Percentiles rank a stretch among this genome's conserved stretches.
Evolutionary conservation across 176 grass and related monocot genomes (phyloP).

Genomic region (Carex littledalei): DNA sequence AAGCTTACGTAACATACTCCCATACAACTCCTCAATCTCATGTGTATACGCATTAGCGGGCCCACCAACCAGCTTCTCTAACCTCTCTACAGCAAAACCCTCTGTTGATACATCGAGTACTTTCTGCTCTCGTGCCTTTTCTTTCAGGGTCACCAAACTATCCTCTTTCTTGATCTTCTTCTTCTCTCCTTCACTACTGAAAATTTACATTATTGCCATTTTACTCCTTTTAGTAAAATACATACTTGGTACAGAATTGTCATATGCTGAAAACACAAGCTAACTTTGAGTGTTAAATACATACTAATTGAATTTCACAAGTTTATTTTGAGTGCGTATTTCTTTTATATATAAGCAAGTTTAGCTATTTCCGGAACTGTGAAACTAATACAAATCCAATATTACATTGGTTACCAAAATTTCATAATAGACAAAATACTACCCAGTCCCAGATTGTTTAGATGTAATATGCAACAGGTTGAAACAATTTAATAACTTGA

Average conservation of each 20-base stretch:
- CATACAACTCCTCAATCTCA: conserved; percentile 22
- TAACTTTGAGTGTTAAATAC: too few relatives aligned
- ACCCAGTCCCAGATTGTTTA: background rate
- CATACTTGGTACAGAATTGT: background rate
- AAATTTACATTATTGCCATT: background rate
- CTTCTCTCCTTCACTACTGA: conserved; percentile 20
- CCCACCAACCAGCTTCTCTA: conserved; percentile 9
- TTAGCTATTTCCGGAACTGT: background rate
- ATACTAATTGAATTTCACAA: background rate
- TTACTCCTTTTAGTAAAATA: background rate
- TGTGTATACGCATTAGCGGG: conserved; percentile 1
- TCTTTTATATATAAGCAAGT: background rate
- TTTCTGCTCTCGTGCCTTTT: conserved; percentile 7
- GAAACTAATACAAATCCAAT: background rate
- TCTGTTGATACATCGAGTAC: background rate
- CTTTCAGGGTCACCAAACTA: conserved; percentile 10
- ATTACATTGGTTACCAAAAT: background rate
- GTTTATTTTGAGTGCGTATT: background rate
- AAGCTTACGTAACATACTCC: conserved; percentile 20
- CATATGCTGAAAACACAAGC: background rate
- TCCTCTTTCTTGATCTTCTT: conserved; percentile 19
- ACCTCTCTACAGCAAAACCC: conserved; percentile 10
- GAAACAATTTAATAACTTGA: background rate
- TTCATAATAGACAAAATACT: background rate
- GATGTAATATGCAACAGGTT: background rate